Evolutionary conservation across 179 eudicot genomes (phyloP), one percentile per base, ranked within the genome.

Genomic region (Gypsophila paniculata): DNA sequence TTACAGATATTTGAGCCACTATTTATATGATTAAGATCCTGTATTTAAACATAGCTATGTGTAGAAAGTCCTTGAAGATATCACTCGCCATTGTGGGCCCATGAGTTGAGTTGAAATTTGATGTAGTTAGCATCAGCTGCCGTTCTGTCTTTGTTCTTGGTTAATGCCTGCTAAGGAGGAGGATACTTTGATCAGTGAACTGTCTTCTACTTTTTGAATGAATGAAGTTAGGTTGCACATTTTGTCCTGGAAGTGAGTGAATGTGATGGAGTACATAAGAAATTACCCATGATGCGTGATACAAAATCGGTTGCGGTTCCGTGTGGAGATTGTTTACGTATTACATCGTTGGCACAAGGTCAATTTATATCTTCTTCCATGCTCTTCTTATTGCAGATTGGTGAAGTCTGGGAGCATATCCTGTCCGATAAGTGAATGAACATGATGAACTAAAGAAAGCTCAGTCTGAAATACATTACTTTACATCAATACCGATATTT

Each of bases 211-310:
- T 44, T 25, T 25, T n/a, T 65, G 54, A 65, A 8, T 65, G 69
- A 65, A 64, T 64, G 51, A 64, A 38, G 52, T 64, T 29, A 64
- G 68, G 8, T 64, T 44, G 55, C 25, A 42, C 69, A 21, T 46
- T 18, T 66, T 66, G 21, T 65, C 26, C n/a, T 23, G 38, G 38
- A 61, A 44, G 53, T 25, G 19, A 65, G 2, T 46, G 55, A 46
- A 23, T 34, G 1, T 46, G 39, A 32, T 14, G 0, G 57, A 23
- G 38, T 44, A 44, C 11, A 65, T 10, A 15, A 66, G 23, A 57
- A 53, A 46, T 12, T 36, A 53, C 36, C 11, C 13, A 52, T 13
- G 70, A 48, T 57, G 13, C 69, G 42, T 42, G 53, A 42, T 39
- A 22, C 53, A 42, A 44, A 1, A 19, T 42, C 19, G 39, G 52